Base-by-base conservation (phyloP, 495 filamentous ascomycete species). In the Immersiella caudata region DNA sequence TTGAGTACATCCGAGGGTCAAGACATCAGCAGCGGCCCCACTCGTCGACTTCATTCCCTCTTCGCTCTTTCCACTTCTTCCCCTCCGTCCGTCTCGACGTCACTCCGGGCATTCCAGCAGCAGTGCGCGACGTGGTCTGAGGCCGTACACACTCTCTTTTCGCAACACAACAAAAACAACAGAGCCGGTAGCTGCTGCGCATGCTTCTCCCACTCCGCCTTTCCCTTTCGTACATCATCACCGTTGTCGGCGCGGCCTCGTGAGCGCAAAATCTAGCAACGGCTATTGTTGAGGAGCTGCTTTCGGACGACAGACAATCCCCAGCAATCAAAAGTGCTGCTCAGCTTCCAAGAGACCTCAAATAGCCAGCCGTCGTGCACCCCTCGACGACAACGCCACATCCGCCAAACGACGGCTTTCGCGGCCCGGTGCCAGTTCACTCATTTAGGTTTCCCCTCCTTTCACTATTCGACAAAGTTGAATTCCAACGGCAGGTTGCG, bases 71-170 rank as follows among this genome's bases (percentile, higher is more conserved):
- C 65, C 58, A 26, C 11, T 16, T 49, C 33, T 29, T 5, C 29
- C 56, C 60, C 29, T 46, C 54, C 35, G 56, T 20, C 40, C 26
- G 8, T 49, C 29, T 64, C 63, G 56, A 55, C 67, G 63, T 67
- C 67, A 62, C 36, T 26, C 29, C n/a, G n/a, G n/a, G n/a, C 59
- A 67, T 67, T 67, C 59, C 65, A 62, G 40, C 65, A 62, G 40
- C 55, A 55, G 54, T 25, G 55, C 55, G 16, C 8, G n/a, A 50
- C 18, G 46, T 61, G 40, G 26, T 52, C 52, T 46, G 16, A 64
- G 61, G 18, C 22, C 26, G 52, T 21, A 29, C 65, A 29, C 65
- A 56, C 49, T 35, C 29, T 62, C 51, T 67, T 56, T 60, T 33
- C 8, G 29, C 16, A 33, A 46, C 61, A 62, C 61, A 62, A 62